Conservation (phyloP, 306 rosid species). For the Parietaria judaica region DNA sequence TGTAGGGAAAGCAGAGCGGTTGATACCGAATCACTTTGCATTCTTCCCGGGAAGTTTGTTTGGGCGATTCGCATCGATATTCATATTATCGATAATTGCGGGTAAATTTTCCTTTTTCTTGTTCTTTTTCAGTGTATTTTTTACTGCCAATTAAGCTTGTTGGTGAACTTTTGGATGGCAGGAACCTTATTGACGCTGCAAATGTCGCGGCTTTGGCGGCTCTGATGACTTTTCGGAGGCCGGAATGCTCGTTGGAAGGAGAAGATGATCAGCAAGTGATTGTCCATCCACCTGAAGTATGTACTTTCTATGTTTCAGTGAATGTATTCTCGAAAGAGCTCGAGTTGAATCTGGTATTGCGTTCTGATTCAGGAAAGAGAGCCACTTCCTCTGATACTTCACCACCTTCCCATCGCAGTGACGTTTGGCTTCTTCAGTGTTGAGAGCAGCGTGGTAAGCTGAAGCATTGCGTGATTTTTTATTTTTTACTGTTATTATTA, state of each 20-base stretch:
- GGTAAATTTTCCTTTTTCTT: constrained; percentile 33
- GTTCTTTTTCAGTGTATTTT: not conserved
- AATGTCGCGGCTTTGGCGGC: constrained; percentile 83
- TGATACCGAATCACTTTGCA: constrained; percentile 75
- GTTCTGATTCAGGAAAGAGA: constrained; percentile 53
- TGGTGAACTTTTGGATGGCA: constrained; percentile 2
- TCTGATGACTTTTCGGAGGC: constrained; percentile 70
- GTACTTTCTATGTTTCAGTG: constrained; percentile 3
- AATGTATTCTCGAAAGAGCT: not conserved
- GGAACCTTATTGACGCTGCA: constrained; percentile 88
- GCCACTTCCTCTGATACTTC: constrained; percentile 78
- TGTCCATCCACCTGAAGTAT: constrained; percentile 83
- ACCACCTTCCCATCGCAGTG: constrained; percentile 91
- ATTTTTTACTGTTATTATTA: no score
- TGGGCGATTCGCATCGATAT: constrained; percentile 87
- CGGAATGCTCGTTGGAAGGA: constrained; percentile 79
- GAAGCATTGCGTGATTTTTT: no score
- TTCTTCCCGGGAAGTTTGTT: constrained; percentile 63
- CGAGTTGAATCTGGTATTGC: constrained; percentile 15
- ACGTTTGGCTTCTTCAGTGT: constrained; percentile 76
- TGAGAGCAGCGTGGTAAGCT: constrained; percentile 54
- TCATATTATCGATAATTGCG: constrained; percentile 81
- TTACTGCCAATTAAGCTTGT: not conserved
- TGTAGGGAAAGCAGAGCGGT: constrained; percentile 83
- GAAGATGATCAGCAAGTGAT: constrained; percentile 78